A percentile compares a stretch with the other conserved stretches of the same genome.
phyloP scores from a whole-genome alignment of 352 stramenopile genomes.

The Globisporangium heterothallicum region DNA sequence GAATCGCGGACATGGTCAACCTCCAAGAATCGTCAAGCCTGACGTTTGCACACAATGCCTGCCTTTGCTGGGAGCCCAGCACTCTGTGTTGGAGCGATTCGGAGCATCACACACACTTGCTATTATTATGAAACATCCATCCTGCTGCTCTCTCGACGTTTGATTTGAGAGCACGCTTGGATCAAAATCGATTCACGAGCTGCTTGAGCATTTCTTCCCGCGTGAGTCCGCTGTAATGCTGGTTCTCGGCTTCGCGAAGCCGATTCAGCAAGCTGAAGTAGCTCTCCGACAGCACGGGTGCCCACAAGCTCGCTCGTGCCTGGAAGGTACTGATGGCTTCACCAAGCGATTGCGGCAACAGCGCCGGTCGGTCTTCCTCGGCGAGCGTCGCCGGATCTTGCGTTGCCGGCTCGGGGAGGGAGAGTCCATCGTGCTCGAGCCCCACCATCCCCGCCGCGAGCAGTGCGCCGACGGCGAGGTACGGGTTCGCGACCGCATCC shows the following conservation, averaged over 20 bases:
- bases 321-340: slow-evolving; percentile 16
- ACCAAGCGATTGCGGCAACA: slow-evolving; percentile 16
- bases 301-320: slow-evolving; percentile 5
- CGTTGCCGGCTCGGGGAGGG: slow-evolving; percentile 8
- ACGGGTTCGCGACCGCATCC: slow-evolving; percentile 26
- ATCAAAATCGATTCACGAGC: slow-evolving; percentile 5
- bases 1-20: too few species aligned
- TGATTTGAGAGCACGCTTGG: background rate
- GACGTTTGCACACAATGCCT: too few species aligned
- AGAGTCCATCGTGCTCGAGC: slow-evolving; percentile 4
- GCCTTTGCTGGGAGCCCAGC: too few species aligned
- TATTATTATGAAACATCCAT: too few species aligned
- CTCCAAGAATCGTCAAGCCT: too few species aligned
- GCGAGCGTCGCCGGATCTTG: slow-evolving; percentile 13
- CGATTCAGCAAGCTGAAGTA: slow-evolving; percentile 14
- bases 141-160: background rate
- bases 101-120: too few species aligned
- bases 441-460: slow-evolving; percentile 20
- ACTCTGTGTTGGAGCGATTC: too few species aligned
- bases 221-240: slow-evolving; percentile 12
- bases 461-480: slow-evolving; percentile 22
- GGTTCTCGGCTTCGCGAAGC: slow-evolving; percentile 14
- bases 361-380: slow-evolving; percentile 3
- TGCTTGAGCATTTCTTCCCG: slow-evolving; percentile 1
- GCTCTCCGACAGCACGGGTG: slow-evolving; percentile 9